Evolutionary conservation across 495 filamentous ascomycete species (phyloP), one percentile per base, ranked within the genome.

Genomic region (Aspergillus affinis): DNA sequence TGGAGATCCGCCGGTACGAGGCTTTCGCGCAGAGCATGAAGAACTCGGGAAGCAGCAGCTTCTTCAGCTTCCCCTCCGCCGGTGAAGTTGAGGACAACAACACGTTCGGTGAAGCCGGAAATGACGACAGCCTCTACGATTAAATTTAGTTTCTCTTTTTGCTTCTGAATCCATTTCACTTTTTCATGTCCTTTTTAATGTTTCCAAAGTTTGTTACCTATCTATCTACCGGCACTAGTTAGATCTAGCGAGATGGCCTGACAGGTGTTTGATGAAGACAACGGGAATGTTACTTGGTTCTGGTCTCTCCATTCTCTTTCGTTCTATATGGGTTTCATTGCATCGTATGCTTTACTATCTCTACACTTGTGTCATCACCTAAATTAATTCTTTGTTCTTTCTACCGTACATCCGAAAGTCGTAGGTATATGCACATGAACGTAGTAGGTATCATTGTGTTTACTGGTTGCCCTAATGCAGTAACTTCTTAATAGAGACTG

Each of bases 11-110:
- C 62, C 88, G 92, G 57, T 98, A 98, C 76, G 94, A 98, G 82
- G 95, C 94, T 27, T 98, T 98, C 64, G 90, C 94, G 32, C 95
- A 98, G 81, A 93, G 91, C 73, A 90, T 98, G 90, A 98, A 98
- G 89, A 94, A 95, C 72, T 86, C 90, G 47, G 91, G 94, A 51
- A 92, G 92, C 55, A 93, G 92, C 73, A 90, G 86, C 63, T 96
- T 92, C 84, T 98, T 98, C 89, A 89, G 93, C 73, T 98, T 98
- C 87, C 94, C 93, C 21, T 83, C 85, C 63, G 86, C 81, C 20
- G 87, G 85, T 32, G 87, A 84, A 64, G 84, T 80, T 53, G 78
- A 77, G 56, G 80, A 79, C 66, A 81, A 78, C 62, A 84, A 84
- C 77, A 81, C 85, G 32, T 94, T 94, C 69, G 90, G 90, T 45